phyloP scores from a whole-genome alignment of 106 monocot genomes.

The Ottelia alismoides region DNA sequence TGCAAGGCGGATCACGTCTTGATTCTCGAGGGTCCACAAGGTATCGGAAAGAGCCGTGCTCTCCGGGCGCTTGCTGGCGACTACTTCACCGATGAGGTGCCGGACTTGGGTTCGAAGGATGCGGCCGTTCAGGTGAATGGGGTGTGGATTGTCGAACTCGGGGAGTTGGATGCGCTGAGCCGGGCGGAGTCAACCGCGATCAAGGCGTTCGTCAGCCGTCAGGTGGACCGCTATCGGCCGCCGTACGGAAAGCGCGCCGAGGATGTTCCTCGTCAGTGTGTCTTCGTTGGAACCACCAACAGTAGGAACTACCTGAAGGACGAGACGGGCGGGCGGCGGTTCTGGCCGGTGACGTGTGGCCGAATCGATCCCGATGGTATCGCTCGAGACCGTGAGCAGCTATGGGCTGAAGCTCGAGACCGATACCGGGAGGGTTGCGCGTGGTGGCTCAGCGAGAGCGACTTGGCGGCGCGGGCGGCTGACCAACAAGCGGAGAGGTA shows the following conservation, averaged over 20 bases:
- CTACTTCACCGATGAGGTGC: neutral
- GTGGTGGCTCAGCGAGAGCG: too few relatives aligned
- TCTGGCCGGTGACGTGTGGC: neutral
- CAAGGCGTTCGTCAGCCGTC: neutral
- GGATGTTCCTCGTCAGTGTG: neutral
- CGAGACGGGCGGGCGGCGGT: neutral
- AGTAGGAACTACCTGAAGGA: neutral
- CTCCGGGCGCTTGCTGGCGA: neutral
- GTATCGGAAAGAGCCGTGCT: neutral
- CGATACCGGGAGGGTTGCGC: neutral
- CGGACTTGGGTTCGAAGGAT: neutral
- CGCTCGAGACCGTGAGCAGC: neutral
- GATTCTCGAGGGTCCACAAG: neutral
- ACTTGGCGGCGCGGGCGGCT: too few relatives aligned
- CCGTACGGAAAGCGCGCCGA: neutral
- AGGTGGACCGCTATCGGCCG: neutral
- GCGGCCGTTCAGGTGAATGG: neutral
- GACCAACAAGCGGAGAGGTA: too few relatives aligned
- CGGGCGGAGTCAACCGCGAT: neutral
- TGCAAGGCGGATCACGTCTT: neutral
- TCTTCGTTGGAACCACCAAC: neutral
- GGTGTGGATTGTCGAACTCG: neutral
- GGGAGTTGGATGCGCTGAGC: neutral
- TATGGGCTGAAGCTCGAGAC: neutral
- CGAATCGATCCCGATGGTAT: neutral